Evolutionary conservation across 2,329 filamentous ascomycete genomes (phyloP).

Genomic region (Aspergillus unguis): DNA sequence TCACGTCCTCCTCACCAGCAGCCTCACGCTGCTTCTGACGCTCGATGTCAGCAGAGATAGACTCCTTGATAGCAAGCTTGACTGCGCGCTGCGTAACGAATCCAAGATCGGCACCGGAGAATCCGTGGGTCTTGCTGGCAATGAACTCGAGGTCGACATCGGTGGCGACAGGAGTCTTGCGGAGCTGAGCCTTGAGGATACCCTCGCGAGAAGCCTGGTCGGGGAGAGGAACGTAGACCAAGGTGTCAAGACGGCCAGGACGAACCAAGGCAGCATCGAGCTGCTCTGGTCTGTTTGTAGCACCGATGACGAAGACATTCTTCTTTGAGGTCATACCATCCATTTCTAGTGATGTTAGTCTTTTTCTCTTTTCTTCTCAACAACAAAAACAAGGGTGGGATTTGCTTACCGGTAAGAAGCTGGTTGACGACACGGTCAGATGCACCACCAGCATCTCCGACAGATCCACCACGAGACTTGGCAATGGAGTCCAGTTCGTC

Average conservation of each 20-base stretch:
- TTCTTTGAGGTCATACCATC: conserved; percentile 99
- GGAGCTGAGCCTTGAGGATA: conserved; percentile 92
- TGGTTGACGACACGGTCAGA: conserved; percentile 99
- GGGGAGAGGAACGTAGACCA: conserved; percentile 96
- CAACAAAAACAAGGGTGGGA: background rate
- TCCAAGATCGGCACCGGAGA: conserved; percentile 98
- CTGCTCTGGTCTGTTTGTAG: conserved; percentile 97
- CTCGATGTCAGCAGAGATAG: conserved; percentile 85
- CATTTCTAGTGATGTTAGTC: conserved; percentile 71
- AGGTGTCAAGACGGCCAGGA: conserved; percentile 95
- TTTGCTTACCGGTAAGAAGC: conserved; percentile 79
- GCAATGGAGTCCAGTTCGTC: conserved; percentile 98
- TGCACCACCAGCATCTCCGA: conserved; percentile 93
- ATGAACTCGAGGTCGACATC: conserved; percentile 92
- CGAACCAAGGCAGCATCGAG: conserved; percentile 96
- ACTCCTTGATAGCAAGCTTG: conserved; percentile 99
- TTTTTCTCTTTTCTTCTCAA: background rate
- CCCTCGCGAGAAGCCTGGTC: conserved; percentile 84
- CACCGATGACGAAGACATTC: conserved; percentile 99
- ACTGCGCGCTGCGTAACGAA: conserved; percentile 98
- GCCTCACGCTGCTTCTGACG: conserved; percentile 85
- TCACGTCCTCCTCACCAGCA: conserved; percentile 68
- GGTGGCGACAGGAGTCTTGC: conserved; percentile 87
- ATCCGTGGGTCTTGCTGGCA: conserved; percentile 94
- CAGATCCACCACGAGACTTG: conserved; percentile 96